phyloP scores from a whole-genome alignment of 2,329 filamentous ascomycete species.

The Colletotrichum filicis region DNA sequence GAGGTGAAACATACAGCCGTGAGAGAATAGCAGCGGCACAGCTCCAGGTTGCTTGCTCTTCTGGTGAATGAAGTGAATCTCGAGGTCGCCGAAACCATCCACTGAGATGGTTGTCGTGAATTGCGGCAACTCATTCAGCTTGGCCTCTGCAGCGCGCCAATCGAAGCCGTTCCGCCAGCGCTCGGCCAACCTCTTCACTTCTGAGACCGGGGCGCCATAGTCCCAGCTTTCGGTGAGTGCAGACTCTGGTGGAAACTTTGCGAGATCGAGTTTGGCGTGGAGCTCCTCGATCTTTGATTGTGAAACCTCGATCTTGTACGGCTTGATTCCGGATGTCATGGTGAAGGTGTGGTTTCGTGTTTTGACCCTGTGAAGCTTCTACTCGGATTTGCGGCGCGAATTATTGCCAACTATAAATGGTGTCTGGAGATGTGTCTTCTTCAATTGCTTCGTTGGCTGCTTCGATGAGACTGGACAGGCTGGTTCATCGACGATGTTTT shows the following conservation, averaged over 20 bases:
- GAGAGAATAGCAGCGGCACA: conserved; percentile 75
- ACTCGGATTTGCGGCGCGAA: not conserved
- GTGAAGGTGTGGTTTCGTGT: not conserved
- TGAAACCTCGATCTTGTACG: conserved; percentile 48
- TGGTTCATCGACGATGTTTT: not conserved
- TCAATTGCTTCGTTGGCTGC: not conserved
- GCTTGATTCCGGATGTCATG: conserved; percentile 38
- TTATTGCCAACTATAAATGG: not conserved
- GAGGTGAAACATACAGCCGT: conserved; percentile 61
- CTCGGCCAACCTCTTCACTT: conserved; percentile 47
- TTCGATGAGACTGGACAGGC: not conserved
- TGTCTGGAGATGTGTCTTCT: not conserved
- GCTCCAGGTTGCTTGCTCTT: conserved; percentile 59
- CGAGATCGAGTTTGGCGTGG: conserved; percentile 43
- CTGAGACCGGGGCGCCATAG: conserved; percentile 45
- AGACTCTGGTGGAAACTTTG: conserved; percentile 44
- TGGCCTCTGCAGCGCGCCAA: conserved; percentile 69
- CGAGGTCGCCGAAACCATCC: conserved; percentile 66
- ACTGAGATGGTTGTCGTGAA: conserved; percentile 63
- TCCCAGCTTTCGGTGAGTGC: conserved; percentile 47
- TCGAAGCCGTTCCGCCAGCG: conserved; percentile 63
- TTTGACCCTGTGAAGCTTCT: not conserved
- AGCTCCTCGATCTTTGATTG: conserved; percentile 44
- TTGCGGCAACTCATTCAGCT: conserved; percentile 69
- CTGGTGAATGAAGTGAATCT: conserved; percentile 74